A percentile compares a stretch with the other conserved stretches of the same genome.
Evolutionary conservation across 371 early-diverging fungal genomes (phyloP).

Genomic region (Syncephalis plumigaleata): DNA sequence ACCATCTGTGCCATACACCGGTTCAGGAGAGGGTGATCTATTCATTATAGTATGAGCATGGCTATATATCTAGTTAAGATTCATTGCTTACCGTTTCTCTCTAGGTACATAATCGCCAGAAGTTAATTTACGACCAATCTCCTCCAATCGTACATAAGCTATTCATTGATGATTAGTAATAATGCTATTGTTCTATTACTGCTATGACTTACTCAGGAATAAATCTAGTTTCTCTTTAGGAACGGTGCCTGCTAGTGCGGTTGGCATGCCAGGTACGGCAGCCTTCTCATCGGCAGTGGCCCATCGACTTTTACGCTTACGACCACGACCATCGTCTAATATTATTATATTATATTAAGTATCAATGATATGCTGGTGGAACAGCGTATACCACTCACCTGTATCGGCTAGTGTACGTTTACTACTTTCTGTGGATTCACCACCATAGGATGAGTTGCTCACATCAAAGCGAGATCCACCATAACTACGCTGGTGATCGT

Average conservation of each 20-base stretch:
- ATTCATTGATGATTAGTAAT: constrained; percentile 2
- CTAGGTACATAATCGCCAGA: constrained; percentile 67
- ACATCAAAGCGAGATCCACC: too few species aligned
- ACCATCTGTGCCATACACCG: constrained; percentile 77
- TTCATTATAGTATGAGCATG: background rate
- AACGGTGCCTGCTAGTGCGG: constrained; percentile 58
- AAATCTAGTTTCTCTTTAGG: constrained; percentile 62
- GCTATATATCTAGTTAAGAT: background rate
- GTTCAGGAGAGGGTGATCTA: constrained; percentile 86
- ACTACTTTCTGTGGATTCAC: too few species aligned
- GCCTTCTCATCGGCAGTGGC: constrained; percentile 54
- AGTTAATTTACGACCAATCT: constrained; percentile 64
- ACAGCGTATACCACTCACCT: too few species aligned
- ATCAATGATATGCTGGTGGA: too few species aligned
- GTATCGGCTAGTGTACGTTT: too few species aligned
- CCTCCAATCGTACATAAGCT: constrained; percentile 78
- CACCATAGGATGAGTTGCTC: too few species aligned
- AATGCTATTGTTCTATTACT: background rate
- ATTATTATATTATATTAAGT: too few species aligned
- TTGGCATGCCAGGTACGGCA: constrained; percentile 61
- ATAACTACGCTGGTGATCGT: too few species aligned
- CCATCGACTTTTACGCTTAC: constrained; percentile 70
- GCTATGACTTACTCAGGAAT: constrained; percentile 45
- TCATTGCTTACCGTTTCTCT: constrained; percentile 47
- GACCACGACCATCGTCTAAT: constrained; percentile 15